Evolutionary conservation across 1,284 basidiomycete species (phyloP).

Genomic region (Sphagnurus paluster): DNA sequence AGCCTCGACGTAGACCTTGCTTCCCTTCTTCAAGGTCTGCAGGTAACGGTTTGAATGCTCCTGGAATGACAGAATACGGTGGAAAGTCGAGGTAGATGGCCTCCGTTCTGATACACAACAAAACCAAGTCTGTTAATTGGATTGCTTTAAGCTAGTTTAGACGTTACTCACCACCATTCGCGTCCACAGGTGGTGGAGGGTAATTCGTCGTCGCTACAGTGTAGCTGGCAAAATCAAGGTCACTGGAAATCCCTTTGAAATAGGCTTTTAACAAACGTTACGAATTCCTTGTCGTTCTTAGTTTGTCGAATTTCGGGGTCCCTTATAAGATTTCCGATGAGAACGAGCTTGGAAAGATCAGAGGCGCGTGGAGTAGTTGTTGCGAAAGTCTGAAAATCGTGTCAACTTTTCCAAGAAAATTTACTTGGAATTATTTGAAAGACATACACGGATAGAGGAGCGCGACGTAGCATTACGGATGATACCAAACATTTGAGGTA

Average conservation of each 20-base stretch:
- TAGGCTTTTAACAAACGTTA: slow-evolving; percentile 47
- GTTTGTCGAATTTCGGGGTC: slow-evolving; percentile 71
- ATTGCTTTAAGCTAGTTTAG: neutral
- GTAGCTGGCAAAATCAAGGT: slow-evolving; percentile 50
- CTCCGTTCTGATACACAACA: slow-evolving; percentile 46
- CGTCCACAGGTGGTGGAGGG: slow-evolving; percentile 54
- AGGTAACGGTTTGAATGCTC: slow-evolving; percentile 60
- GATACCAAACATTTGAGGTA: slow-evolving; percentile 46
- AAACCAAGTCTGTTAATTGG: neutral
- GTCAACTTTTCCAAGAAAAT: neutral
- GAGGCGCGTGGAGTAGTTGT: slow-evolving; percentile 51
- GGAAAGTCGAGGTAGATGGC: slow-evolving; percentile 65
- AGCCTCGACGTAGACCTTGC: slow-evolving; percentile 75
- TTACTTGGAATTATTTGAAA: neutral
- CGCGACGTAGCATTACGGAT: slow-evolving; percentile 45
- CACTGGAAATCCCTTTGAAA: neutral
- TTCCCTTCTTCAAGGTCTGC: slow-evolving; percentile 62
- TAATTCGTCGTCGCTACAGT: slow-evolving; percentile 66
- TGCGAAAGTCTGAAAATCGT: slow-evolving; percentile 60
- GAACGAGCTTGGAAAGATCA: slow-evolving; percentile 72
- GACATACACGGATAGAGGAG: slow-evolving; percentile 48
- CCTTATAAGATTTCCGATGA: slow-evolving; percentile 71
- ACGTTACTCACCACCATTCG: slow-evolving; percentile 58
- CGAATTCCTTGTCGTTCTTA: slow-evolving; percentile 74
- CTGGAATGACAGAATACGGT: slow-evolving; percentile 71